Conservation (phyloP, 768 basidiomycete species). For the Favolaschia claudopus region DNA sequence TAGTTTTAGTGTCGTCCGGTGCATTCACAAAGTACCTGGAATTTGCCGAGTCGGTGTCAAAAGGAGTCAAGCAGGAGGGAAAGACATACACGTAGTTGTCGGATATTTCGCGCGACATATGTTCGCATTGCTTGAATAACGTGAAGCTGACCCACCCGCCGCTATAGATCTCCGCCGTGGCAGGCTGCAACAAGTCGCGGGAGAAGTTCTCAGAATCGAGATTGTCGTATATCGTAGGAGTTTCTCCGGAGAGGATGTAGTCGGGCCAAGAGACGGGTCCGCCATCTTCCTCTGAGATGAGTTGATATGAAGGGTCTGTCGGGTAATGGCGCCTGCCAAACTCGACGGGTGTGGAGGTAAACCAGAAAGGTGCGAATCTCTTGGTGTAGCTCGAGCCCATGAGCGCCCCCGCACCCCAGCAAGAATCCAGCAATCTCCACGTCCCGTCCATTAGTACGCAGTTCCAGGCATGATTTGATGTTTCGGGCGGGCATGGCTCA, state of each 20-base stretch:
- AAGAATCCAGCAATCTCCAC: constrained; percentile 56
- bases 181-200: constrained; percentile 44
- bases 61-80: too few relatives aligned
- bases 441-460: constrained; percentile 51
- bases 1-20: constrained; percentile 41
- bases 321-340: constrained; percentile 56
- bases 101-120: constrained; percentile 48
- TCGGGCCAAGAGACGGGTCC: constrained; percentile 51
- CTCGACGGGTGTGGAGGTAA: constrained; percentile 48
- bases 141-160: constrained; percentile 48
- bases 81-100: constrained; percentile 56
- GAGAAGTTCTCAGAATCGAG: constrained; percentile 45
- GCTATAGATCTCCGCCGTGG: constrained; percentile 38
- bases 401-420: constrained; percentile 58
- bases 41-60: too few relatives aligned
- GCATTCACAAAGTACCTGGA: constrained; percentile 45
- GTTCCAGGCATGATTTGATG: constrained; percentile 58
- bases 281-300: constrained; percentile 46
- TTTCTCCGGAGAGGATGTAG: constrained; percentile 51
- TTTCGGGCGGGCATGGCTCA: constrained; percentile 44
- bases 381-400: constrained; percentile 42
- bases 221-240: constrained; percentile 44
- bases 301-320: constrained; percentile 50
- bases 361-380: constrained; percentile 50
- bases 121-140: constrained; percentile 54